Percentiles rank a stretch among this genome's conserved stretches.
Evolutionary conservation across 2,329 filamentous ascomycete genomes (phyloP).

Genomic region (Colletotrichum euphorbiae): DNA sequence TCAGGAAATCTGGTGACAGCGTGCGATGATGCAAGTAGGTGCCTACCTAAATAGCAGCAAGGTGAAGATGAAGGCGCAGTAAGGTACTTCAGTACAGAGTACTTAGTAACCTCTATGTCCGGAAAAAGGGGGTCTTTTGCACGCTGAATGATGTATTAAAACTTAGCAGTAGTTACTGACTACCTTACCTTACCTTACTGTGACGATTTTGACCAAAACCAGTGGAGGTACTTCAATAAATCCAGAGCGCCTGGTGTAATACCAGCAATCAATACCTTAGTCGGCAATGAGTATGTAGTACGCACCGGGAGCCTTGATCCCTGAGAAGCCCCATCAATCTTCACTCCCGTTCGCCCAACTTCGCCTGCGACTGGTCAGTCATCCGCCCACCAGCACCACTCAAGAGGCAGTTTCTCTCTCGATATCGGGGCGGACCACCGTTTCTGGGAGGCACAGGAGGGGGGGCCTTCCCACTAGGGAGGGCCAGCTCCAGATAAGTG

Average conservation of each 20-base stretch:
- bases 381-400: not conserved
- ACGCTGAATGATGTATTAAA: no score
- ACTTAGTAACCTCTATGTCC: no score
- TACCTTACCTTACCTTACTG: no score
- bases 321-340: slow-evolving; percentile 20
- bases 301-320: slow-evolving; percentile 31
- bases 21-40: not conserved
- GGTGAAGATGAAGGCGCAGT: not conserved
- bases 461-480: slow-evolving; percentile 17
- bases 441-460: slow-evolving; percentile 14
- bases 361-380: not conserved
- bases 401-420: not conserved
- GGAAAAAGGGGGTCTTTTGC: no score
- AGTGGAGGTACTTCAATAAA: not conserved
- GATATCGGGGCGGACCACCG: slow-evolving; percentile 19
- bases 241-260: not conserved
- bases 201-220: no score
- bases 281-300: no score
- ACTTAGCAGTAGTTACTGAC: no score
- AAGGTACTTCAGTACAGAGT: not conserved
- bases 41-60: not conserved
- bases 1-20: not conserved
- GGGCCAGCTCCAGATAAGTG: not conserved
- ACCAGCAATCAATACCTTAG: not conserved
- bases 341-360: slow-evolving; percentile 6